phyloP scores from a whole-genome alignment of 2,329 filamentous ascomycete species.

The Ophiosphaerella korrae region DNA sequence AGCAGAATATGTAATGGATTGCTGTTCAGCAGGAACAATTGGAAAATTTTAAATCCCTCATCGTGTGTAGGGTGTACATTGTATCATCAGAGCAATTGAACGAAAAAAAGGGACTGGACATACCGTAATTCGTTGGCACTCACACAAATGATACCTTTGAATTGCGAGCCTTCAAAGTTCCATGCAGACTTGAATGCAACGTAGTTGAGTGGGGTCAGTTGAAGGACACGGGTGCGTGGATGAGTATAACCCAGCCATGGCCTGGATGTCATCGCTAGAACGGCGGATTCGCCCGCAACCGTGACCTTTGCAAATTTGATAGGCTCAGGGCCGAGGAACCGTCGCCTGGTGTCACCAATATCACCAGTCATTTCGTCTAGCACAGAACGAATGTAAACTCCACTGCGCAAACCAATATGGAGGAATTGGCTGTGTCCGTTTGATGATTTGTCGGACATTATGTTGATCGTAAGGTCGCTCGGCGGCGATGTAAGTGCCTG shows the following conservation, averaged over 20 bases:
- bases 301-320: conserved; percentile 91
- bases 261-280: conserved; percentile 87
- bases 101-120: conserved; percentile 36
- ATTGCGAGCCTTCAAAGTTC: conserved; percentile 96
- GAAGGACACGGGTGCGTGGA: conserved; percentile 82
- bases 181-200: conserved; percentile 88
- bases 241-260: conserved; percentile 97
- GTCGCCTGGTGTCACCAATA: conserved; percentile 89
- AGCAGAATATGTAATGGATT: conserved; percentile 8
- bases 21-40: conserved; percentile 97
- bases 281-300: conserved; percentile 80
- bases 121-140: conserved; percentile 88
- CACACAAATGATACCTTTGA: conserved; percentile 92
- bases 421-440: conserved; percentile 89
- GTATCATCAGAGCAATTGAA: conserved; percentile 65
- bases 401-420: conserved; percentile 93
- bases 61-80: conserved; percentile 54
- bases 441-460: conserved; percentile 92
- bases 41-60: conserved; percentile 60
- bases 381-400: conserved; percentile 93
- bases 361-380: conserved; percentile 96
- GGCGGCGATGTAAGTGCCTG: conserved; percentile 91
- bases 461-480: conserved; percentile 86
- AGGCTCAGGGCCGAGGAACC: conserved; percentile 89
- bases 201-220: conserved; percentile 90